Evolutionary conservation across 2,329 filamentous ascomycete genomes (phyloP).

Genomic region (Beauveria scarabaeidicola): DNA sequence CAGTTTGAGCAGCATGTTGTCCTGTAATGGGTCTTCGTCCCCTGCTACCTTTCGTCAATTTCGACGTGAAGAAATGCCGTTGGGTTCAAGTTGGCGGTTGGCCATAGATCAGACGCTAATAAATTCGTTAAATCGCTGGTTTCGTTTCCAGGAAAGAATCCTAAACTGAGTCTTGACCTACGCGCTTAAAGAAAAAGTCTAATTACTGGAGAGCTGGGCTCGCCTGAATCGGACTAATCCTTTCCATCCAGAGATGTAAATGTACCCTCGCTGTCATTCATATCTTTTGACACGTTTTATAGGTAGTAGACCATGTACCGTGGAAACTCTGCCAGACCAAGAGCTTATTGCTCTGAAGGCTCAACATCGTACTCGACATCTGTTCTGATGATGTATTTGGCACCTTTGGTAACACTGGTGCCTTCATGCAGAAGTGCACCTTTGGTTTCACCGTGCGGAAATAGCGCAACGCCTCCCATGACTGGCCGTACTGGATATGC

Average conservation of each 20-base stretch:
- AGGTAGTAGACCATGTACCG: background rate
- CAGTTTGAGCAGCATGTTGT: no score
- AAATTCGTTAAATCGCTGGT: background rate
- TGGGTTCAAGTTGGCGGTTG: no score
- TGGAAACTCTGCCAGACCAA: background rate
- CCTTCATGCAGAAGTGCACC: constrained; percentile 62
- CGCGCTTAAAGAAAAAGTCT: background rate
- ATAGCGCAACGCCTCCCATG: constrained; percentile 60
- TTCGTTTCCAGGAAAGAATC: background rate
- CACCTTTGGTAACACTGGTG: constrained; percentile 58
- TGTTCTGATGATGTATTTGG: constrained; percentile 61
- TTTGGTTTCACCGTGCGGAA: constrained; percentile 60
- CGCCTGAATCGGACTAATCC: background rate
- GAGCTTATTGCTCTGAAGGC: constrained; percentile 6
- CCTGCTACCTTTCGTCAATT: no score
- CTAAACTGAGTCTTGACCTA: background rate
- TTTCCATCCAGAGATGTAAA: background rate
- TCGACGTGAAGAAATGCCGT: no score
- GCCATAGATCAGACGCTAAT: background rate
- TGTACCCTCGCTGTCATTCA: background rate
- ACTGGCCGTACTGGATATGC: constrained; percentile 61
- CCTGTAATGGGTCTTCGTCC: no score
- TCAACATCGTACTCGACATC: constrained; percentile 63
- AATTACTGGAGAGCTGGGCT: background rate
- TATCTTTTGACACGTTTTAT: background rate